Conservation (phyloP, 169 alveolate species). For the Cryptosporidium muris region DNA sequence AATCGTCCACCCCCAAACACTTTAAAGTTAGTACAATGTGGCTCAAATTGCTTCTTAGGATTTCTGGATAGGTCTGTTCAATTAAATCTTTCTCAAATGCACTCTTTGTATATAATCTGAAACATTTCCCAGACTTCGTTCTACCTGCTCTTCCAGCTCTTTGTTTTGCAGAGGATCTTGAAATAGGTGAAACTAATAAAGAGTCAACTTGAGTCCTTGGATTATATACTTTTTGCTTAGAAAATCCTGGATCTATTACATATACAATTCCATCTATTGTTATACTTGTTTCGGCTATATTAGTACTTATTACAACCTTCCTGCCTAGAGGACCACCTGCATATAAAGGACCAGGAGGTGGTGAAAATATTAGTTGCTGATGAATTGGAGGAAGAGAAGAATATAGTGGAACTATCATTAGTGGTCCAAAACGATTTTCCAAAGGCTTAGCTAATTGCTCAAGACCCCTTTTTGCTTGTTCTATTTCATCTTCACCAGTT, state of each 20-base stretch:
- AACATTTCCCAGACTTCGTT: constrained; percentile 98
- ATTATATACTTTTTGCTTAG: constrained; percentile 98
- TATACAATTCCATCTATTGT: constrained; percentile 99
- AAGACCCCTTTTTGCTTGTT: constrained; percentile 76
- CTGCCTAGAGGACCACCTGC: constrained; percentile 91
- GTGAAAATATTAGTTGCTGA: constrained; percentile 95
- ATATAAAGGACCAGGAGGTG: constrained; percentile 92
- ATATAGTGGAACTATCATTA: constrained; percentile 93
- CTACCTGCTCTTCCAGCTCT: constrained; percentile 99
- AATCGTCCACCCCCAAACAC: constrained; percentile 95
- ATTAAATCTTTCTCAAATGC: constrained; percentile 92
- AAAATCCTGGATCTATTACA: constrained; percentile 99
- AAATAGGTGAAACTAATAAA: constrained; percentile 95
- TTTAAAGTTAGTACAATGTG: constrained; percentile 94
- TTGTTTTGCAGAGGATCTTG: constrained; percentile 98
- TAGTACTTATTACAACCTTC: constrained; percentile 91
- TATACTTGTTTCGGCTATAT: constrained; percentile 99
- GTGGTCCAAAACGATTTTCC: constrained; percentile 77
- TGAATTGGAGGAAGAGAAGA: constrained; percentile 95
- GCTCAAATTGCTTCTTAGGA: constrained; percentile 94
- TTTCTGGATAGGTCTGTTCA: constrained; percentile 98
- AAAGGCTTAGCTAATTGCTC: constrained; percentile 70
- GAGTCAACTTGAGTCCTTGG: constrained; percentile 98
- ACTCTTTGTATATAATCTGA: constrained; percentile 95
- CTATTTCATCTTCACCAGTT: constrained; percentile 90